Percentiles rank a stretch among this genome's conserved stretches.
Conservation (phyloP, 768 basidiomycete genomes). For the Tricholoma sp. region DNA sequence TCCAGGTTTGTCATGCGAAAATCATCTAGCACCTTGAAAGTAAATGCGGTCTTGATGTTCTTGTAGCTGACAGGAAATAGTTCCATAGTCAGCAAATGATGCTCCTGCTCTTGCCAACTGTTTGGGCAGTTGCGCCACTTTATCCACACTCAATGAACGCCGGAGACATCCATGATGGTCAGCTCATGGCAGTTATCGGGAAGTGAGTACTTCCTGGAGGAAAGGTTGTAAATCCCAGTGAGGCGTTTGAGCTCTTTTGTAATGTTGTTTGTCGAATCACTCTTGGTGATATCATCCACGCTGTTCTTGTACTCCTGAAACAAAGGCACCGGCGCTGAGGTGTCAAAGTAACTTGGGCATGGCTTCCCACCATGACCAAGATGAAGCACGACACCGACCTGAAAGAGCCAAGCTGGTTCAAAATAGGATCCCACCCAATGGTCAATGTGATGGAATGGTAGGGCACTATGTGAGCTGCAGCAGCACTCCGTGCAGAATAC, state of each 20-base stretch:
- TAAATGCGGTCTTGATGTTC: conserved; percentile 9
- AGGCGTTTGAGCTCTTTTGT: neutral
- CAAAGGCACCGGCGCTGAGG: neutral
- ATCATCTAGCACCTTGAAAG: conserved; percentile 3
- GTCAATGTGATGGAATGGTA: conserved; percentile 12
- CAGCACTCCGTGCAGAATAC: neutral
- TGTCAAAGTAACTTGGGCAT: neutral
- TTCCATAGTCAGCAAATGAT: conserved; percentile 5
- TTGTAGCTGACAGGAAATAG: conserved; percentile 3
- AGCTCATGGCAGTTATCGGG: neutral
- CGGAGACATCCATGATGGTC: neutral
- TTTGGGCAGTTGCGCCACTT: conserved; percentile 2
- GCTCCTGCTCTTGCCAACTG: conserved; percentile 9
- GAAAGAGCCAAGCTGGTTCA: conserved; percentile 5
- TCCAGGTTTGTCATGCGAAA: conserved; percentile 10
- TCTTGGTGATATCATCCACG: neutral
- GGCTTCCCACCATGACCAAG: neutral
- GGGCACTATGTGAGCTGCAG: neutral
- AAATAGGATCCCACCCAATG: conserved; percentile 14
- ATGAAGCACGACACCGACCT: conserved; percentile 7
- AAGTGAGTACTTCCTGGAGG: no score
- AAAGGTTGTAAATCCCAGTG: no score
- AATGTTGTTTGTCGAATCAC: no score
- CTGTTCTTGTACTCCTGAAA: neutral
- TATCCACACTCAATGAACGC: neutral